Evolutionary conservation across 257 asterid genomes (phyloP).

Genomic region (Nicotiana knightiana): DNA sequence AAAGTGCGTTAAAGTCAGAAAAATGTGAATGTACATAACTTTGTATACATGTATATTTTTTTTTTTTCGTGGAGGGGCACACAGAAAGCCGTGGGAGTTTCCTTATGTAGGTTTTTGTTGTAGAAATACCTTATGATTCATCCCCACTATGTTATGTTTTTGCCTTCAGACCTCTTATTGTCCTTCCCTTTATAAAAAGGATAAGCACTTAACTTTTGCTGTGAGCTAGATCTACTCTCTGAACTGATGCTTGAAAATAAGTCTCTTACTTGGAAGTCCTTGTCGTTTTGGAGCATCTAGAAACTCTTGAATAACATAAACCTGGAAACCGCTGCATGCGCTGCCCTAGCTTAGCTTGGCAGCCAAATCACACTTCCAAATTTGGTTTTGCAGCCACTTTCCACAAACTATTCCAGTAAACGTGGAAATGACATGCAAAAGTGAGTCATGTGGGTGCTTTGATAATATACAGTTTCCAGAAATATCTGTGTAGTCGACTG

Average conservation of each 20-base stretch:
- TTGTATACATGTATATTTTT: neutral
- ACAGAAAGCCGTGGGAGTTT: neutral
- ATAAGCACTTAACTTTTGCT: neutral
- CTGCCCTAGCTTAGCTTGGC: neutral
- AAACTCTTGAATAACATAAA: neutral
- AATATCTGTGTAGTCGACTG: neutral
- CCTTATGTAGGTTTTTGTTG: neutral
- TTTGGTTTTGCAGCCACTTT: neutral
- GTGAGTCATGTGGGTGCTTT: neutral
- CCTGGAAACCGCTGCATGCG: neutral
- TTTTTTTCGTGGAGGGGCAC: too few relatives aligned
- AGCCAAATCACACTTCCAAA: neutral
- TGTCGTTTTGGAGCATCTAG: neutral
- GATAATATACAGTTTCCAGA: neutral
- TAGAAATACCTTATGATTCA: neutral
- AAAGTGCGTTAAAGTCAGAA: neutral
- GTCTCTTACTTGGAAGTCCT: neutral
- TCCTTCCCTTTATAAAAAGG: neutral
- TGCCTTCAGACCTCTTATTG: neutral
- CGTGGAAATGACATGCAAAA: neutral
- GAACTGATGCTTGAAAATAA: neutral
- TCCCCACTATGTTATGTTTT: neutral
- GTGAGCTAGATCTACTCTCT: neutral
- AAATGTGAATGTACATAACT: neutral
- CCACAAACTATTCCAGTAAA: neutral